Evolutionary conservation across 1,284 basidiomycete species (phyloP).

Genomic region (Lentinus polychrous): DNA sequence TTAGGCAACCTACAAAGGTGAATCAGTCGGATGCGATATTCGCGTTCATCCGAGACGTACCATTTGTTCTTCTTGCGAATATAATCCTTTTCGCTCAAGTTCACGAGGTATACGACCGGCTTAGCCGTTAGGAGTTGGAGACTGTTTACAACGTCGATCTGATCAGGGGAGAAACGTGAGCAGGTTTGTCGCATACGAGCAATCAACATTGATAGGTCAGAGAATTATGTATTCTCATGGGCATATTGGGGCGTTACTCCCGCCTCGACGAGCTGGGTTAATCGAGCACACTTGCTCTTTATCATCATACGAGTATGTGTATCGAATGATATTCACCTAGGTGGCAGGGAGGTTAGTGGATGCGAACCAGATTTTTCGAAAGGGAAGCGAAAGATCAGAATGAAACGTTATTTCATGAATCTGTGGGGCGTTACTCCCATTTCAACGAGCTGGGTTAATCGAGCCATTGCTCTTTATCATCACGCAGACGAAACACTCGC

Average conservation of each 20-base stretch:
- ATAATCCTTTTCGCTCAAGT: slow-evolving; percentile 94
- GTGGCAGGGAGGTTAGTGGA: slow-evolving; percentile 8
- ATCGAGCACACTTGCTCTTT: slow-evolving; percentile 56
- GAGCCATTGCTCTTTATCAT: slow-evolving; percentile 64
- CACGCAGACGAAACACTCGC: slow-evolving; percentile 40
- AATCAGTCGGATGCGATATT: slow-evolving; percentile 3
- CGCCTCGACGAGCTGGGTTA: slow-evolving; percentile 52
- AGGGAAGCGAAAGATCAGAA: slow-evolving; percentile 32
- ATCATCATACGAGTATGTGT: slow-evolving; percentile 40
- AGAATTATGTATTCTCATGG: slow-evolving; percentile 51
- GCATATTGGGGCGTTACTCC: slow-evolving; percentile 51
- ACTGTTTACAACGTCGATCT: slow-evolving; percentile 96
- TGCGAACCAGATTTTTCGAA: too few relatives aligned
- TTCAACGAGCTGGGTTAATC: slow-evolving; percentile 54
- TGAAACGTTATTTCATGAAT: slow-evolving; percentile 53
- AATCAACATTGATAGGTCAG: slow-evolving; percentile 29
- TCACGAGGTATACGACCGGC: slow-evolving; percentile 97
- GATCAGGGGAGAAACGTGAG: slow-evolving; percentile 5
- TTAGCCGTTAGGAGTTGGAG: slow-evolving; percentile 94
- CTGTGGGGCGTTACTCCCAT: slow-evolving; percentile 50
- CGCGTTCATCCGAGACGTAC: slow-evolving; percentile 34
- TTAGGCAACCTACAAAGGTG: slow-evolving; percentile 70
- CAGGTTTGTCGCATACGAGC: neutral
- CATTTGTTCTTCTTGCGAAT: slow-evolving; percentile 99
- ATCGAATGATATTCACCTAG: slow-evolving; percentile 14